Conservation (phyloP, 129 eudicot genomes). For the Escallonia herrerae region DNA sequence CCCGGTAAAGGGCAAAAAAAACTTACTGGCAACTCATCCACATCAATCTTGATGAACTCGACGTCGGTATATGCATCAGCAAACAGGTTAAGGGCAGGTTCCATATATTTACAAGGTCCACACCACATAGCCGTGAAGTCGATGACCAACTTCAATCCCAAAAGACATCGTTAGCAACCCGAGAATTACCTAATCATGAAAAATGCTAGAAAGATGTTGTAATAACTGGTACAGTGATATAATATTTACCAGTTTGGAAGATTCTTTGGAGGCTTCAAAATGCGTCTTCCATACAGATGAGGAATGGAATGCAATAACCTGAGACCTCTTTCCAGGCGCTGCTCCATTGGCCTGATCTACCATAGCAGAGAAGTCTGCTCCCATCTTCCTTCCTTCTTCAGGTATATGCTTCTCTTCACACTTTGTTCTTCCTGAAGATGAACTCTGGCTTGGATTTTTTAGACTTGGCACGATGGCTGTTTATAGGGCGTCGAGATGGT, state of each 20-base stretch:
- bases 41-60: slow-evolving; percentile 73
- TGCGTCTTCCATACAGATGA: slow-evolving; percentile 41
- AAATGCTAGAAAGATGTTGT: not conserved
- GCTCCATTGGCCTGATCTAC: not conserved
- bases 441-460: not conserved
- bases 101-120: slow-evolving; percentile 71
- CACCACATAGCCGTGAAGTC: slow-evolving; percentile 88
- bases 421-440: not conserved
- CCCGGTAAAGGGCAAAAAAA: not conserved
- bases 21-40: slow-evolving; percentile 71
- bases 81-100: slow-evolving; percentile 47
- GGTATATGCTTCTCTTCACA: not conserved
- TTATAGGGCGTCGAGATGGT: not conserved
- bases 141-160: slow-evolving; percentile 50
- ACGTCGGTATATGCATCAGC: slow-evolving; percentile 59
- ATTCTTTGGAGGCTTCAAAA: slow-evolving; percentile 39
- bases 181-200: too few relatives aligned
- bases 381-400: slow-evolving; percentile 9
- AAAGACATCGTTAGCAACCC: not conserved
- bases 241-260: slow-evolving; percentile 53
- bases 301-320: slow-evolving; percentile 47
- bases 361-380: slow-evolving; percentile 5
- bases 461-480: not conserved
- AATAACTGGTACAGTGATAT: not conserved
- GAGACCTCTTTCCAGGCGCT: slow-evolving; percentile 9